Conservation (phyloP, 495 filamentous ascomycete genomes). For the Gamarada debralockiae region DNA sequence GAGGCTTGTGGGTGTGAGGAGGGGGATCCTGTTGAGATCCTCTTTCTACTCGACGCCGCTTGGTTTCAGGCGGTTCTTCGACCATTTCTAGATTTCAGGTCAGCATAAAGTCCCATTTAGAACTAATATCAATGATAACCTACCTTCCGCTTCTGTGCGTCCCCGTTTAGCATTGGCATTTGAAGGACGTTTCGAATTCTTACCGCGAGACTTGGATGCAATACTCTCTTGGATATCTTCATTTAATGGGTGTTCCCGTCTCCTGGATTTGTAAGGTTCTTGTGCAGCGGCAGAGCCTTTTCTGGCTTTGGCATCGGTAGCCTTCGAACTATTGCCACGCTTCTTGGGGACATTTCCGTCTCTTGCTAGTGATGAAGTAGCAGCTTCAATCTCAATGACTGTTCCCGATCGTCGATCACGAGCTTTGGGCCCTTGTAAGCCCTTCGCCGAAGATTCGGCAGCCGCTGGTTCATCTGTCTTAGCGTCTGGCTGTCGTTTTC, state of each 20-base stretch:
- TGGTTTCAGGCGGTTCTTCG: not conserved
- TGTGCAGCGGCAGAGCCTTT: not conserved
- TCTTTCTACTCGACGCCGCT: slow-evolving; percentile 7
- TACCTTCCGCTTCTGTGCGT: not conserved
- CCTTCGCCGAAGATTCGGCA: not conserved
- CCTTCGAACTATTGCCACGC: not conserved
- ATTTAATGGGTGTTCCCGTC: not conserved
- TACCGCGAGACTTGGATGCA: not conserved
- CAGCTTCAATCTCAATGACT: slow-evolving; percentile 5
- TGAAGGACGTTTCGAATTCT: not conserved
- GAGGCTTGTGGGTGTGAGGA: not conserved
- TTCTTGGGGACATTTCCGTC: not conserved
- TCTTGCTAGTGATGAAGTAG: slow-evolving; percentile 10
- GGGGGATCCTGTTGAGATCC: not conserved
- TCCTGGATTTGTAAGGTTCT: not conserved
- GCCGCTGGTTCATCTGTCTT: not conserved
- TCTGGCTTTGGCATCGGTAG: not conserved
- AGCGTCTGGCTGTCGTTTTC: not conserved
- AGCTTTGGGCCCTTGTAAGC: too few species aligned
- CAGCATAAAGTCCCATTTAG: too few species aligned
- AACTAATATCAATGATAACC: too few species aligned
- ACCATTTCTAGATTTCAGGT: too few species aligned
- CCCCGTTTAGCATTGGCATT: not conserved
- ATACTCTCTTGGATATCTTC: not conserved
- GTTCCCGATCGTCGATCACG: not conserved